Base-by-base conservation (phyloP, 1,284 basidiomycete species). In the Apiotrichum porosum region DNA sequence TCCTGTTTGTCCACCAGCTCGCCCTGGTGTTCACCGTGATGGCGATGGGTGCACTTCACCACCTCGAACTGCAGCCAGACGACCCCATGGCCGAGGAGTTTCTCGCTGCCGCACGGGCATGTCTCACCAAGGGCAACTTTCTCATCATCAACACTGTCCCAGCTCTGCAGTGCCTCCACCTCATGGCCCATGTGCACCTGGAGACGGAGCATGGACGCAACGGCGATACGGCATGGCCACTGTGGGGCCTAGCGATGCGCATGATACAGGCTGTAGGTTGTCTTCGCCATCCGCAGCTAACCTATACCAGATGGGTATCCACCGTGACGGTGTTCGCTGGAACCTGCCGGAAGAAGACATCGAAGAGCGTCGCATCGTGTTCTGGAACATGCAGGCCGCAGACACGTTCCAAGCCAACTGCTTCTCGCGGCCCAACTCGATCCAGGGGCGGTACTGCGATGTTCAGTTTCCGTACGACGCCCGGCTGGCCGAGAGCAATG, bases 271-370 rank as follows among this genome's bases (percentile, higher is more conserved):
- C 65, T 57, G n/a, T n/a, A n/a, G n/a, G n/a, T n/a, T n/a, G n/a
- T n/a, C n/a, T n/a, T n/a, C n/a, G n/a, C n/a, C n/a, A n/a, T n/a
- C n/a, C n/a, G n/a, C n/a, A n/a, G n/a, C n/a, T n/a, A n/a, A n/a
- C n/a, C n/a, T n/a, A n/a, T n/a, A n/a, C n/a, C n/a, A n/a, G n/a
- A 69, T 69, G 67, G 67, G 67, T 4, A 36, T 67, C 26, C 67
- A 71, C 44, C 54, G 66, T 3, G 68, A 71, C 42, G 63, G 63
- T 2, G 37, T 49, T 12, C 49, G 56, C 6, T 71, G 68, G 68
- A 58, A 61, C 35, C 54, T 69, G 4, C 52, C 60, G 0, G 31
- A 42, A 3, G 51, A 61, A 8, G 57, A 61, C 3, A 54, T 62
- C 0, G 57, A 67, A 21, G 65, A 67, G 23, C 46, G 67, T 38